Evolutionary conservation across 176 grass and related monocot species (phyloP), one percentile per base, ranked within the genome.

Genomic region (Hordeum marinum): DNA sequence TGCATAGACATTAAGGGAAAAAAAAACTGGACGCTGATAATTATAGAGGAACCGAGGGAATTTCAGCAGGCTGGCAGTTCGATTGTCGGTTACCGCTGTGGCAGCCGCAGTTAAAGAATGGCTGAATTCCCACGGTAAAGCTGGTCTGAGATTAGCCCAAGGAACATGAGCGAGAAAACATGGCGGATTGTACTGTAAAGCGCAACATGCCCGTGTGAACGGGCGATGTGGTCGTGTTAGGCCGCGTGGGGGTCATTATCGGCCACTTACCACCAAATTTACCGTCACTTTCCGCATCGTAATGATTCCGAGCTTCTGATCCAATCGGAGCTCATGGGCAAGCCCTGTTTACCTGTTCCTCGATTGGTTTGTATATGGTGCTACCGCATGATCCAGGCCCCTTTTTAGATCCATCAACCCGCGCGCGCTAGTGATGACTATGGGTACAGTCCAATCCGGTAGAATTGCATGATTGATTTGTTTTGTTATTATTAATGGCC

Each of bases 251-350:
- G 23, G 62, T 87, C 85, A 84, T 84, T 84, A 87, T 91, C 81
- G 36, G 27, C 69, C 89, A 81, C 89, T 91, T 91, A 87, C 85
- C 81, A 75, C 81, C 61, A 76, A 82, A 87, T 87, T 91, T 84
- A 87, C 89, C 18, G 81, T 87, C 89, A 70, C 81, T 87, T 91
- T 87, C 85, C 69, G 69, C 61, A 7, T 1, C 12, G 75, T 77
- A 71, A 87, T 81, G 70, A 87, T 87, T 87, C 75, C 58, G 58
- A 37, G 80, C 84, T 87, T 87, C 48, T 48, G 68, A 68, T 80
- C 85, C 81, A 84, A 90, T 84, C 48, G 80, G 45, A 62, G 68
- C 80, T 75, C 75, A 14, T 27, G 50, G 23, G 50, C 85, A 9
- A 55, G 37, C 50, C 68, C 69, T 91, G 40, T 62, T 54, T 77